Base-by-base conservation (phyloP, 371 early-diverging fungal species). In the Batkoa obscura region DNA sequence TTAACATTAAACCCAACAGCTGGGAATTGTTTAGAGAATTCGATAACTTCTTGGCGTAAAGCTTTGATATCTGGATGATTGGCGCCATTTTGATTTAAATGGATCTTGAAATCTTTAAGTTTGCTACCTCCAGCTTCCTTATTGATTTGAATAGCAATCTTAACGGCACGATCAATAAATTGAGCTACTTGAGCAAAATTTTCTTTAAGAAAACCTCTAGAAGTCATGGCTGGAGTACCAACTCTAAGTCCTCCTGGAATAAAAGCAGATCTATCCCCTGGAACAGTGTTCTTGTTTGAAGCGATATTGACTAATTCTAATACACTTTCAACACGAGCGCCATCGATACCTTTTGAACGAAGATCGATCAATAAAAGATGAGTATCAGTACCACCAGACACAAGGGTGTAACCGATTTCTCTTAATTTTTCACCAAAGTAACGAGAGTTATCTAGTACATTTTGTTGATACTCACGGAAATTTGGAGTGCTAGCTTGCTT, bases 271-370 rank as follows among this genome's bases (percentile, higher is more conserved):
- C 80, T 88, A 71, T 99, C 98, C 38, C 92, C 90, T 9, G 94
- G 94, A 15, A 99, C 89, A 0, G 97, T 94, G 79, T 99, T 98
- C 78, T 98, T 98, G 82, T 99, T 99, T 43, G 91, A 80, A 0
- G 93, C 88, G 64, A 99, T 90, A 67, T 94, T 94, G 64, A 78
- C 87, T 54, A 91, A 69, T 67, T 97, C 97, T 46, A 90, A 69
- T 31, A 97, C 72, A 55, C 91, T 81, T 73, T 97, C 95, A 2
- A 91, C 88, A 54, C 92, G 84, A 2, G 94, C 89, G 57, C 97
- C 97, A 61, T 91, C 91, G 51, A 93, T 74, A 6, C 76, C 73
- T 74, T 84, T 83, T 65, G 74, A 73, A 46, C 80, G 72, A 46
- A 97, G 72, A 66, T 97, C 88, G 49, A 90, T 68, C 52, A 97